These are phyloP conservation scores for Byssoonygena ceratinophila DNA, from an alignment of 2,329 filamentous ascomycete genomes.

Conservation along the genomic window DNA sequence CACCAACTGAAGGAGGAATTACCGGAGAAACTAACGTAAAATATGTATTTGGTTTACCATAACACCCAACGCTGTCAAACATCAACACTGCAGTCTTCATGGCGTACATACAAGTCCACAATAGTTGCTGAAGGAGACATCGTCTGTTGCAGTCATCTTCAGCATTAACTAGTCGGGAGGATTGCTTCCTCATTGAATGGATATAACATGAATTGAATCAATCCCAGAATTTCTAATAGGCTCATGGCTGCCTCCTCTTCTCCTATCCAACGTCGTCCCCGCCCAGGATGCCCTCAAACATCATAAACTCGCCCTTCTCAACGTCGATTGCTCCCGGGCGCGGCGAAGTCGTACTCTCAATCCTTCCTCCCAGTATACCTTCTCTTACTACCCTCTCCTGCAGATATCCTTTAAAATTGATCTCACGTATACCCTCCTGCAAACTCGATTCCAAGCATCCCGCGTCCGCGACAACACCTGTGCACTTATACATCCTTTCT, in stretches of 20 bases:
- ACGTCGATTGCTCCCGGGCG: conserved; percentile 62
- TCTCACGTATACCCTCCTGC: conserved; percentile 61
- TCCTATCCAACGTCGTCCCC: not conserved
- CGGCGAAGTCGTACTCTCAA: conserved; percentile 62
- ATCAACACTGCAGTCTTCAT: too few relatives aligned
- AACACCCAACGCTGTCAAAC: not conserved
- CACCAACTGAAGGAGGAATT: not conserved
- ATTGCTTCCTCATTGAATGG: not conserved
- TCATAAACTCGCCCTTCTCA: conserved; percentile 57
- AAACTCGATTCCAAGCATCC: conserved; percentile 40
- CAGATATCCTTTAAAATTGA: conserved; percentile 89
- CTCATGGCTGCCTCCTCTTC: not conserved
- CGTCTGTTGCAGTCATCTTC: not conserved
- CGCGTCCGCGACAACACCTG: conserved; percentile 40
- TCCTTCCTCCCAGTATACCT: conserved; percentile 61
- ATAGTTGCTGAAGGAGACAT: too few relatives aligned
- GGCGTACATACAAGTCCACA: too few relatives aligned
- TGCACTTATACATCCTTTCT: conserved; percentile 79
- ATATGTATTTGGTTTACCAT: not conserved
- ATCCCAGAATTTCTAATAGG: not conserved
- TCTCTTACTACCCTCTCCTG: conserved; percentile 67
- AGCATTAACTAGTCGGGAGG: not conserved
- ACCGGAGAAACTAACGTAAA: not conserved
- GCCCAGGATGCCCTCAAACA: conserved; percentile 12
- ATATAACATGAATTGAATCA: not conserved